These are phyloP conservation scores for Acanthochlamys bracteata DNA, from an alignment of 106 monocot genomes.

Conservation along the genomic window DNA sequence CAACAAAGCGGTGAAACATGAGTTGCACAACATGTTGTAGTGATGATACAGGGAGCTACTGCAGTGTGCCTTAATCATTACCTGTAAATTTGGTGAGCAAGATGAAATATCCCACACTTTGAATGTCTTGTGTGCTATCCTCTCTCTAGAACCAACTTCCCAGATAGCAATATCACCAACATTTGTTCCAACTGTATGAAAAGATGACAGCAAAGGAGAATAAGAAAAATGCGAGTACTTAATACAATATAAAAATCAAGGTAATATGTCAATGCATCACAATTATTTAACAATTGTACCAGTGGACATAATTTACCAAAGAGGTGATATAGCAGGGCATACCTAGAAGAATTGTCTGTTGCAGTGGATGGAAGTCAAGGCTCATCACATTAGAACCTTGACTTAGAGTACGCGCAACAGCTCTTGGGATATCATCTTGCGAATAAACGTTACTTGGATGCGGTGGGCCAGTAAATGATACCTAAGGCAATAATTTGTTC, in stretches of 20 bases:
- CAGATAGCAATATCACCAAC: conserved; percentile 47
- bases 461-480: conserved; percentile 59
- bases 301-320: no score
- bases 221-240: no score
- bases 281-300: no score
- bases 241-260: no score
- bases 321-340: background rate
- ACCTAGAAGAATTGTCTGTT: conserved; percentile 92
- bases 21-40: background rate
- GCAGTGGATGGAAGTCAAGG: conserved; percentile 93
- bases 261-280: no score
- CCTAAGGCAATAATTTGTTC: conserved; percentile 26
- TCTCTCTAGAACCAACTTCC: conserved; percentile 37
- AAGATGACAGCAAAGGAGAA: no score
- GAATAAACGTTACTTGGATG: conserved; percentile 69
- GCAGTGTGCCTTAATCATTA: conserved; percentile 3
- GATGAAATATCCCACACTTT: conserved; percentile 29
- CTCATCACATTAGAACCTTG: conserved; percentile 98
- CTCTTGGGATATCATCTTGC: conserved; percentile 88
- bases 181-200: conserved; percentile 43
- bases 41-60: no score
- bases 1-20: background rate
- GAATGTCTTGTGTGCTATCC: conserved; percentile 26
- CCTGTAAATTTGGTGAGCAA: conserved; percentile 27
- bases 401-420: conserved; percentile 60